Evolutionary conservation across 345 rosid genomes (phyloP), one percentile per base, ranked within the genome.

Genomic region (Murraya koenigii): DNA sequence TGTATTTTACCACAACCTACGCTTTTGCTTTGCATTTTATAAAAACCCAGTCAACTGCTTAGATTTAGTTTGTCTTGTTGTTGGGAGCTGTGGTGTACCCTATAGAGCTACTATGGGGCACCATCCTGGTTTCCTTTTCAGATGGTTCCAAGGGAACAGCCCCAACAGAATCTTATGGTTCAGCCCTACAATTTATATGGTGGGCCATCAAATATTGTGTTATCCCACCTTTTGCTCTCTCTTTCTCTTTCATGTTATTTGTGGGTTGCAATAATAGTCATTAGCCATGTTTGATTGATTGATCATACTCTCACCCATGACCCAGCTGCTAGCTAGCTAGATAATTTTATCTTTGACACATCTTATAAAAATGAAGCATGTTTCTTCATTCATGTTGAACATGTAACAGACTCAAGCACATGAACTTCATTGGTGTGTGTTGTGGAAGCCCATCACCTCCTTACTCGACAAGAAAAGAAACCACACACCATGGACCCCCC

Each of bases 111-210:
- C n/a, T 23, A 49, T 58, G 8, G 23, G 49, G n/a, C 32, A 28
- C 69, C 72, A 39, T 47, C 25, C 56, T 35, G 71, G 65, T 36
- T 76, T 54, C 62, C 68, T 64, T 74, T 78, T 61, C 82, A 82
- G 71, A 74, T 85, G 88, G 81, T 67, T 85, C 83, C 89, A 85
- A 84, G 89, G 91, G 91, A 84, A 86, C 92, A 88, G 74, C 84
- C 85, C 84, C 89, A 86, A 89, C 92, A 85, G 90, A 87, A 86
- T 89, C 91, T 88, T 83, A 84, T 58, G 88, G 85, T 78, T 77
- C 81, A 83, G 86, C 87, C 88, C 87, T 81, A 73, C 82, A 65
- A 58, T 80, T 85, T 81, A 81, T 85, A 69, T 66, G 72, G 88
- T 78, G 86, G 89, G 84, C 60, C 86, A 77, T 55, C 47, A 56